phyloP scores from a whole-genome alignment of 495 filamentous ascomycete species.

The Aspergillus steynii region DNA sequence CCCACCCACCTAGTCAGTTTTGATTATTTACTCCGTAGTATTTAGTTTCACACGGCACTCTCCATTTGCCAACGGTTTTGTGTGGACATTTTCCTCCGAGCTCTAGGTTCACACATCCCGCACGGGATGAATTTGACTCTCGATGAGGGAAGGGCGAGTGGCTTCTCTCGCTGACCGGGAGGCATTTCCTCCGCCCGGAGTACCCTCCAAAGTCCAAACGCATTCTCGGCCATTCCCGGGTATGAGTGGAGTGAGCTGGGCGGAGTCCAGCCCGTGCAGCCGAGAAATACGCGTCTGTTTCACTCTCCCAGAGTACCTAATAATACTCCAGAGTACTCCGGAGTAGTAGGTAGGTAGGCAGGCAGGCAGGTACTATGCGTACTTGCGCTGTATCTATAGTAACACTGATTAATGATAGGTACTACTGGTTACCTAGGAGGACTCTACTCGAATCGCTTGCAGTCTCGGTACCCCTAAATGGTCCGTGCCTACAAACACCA shows the following conservation, averaged over 20 bases:
- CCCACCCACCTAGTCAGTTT: not conserved
- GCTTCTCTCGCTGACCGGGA: not conserved
- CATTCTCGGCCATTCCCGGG: conserved; percentile 35
- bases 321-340: not conserved
- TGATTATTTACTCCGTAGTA: not conserved
- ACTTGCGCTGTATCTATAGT: too few relatives aligned
- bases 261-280: conserved; percentile 39
- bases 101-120: not conserved
- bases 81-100: not conserved
- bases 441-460: not conserved
- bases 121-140: too few relatives aligned
- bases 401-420: too few relatives aligned
- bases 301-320: conserved; percentile 16
- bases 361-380: too few relatives aligned
- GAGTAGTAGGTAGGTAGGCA: not conserved
- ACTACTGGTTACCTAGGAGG: not conserved
- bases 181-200: not conserved
- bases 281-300: conserved; percentile 48
- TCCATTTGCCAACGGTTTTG: not conserved
- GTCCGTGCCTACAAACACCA: too few relatives aligned
- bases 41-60: too few relatives aligned
- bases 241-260: conserved; percentile 27
- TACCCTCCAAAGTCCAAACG: conserved; percentile 9
- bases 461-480: too few relatives aligned
- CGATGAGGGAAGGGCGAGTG: too few relatives aligned